Evolutionary conservation across 768 basidiomycete species (phyloP).

Genomic region (Termitomyces sp.): DNA sequence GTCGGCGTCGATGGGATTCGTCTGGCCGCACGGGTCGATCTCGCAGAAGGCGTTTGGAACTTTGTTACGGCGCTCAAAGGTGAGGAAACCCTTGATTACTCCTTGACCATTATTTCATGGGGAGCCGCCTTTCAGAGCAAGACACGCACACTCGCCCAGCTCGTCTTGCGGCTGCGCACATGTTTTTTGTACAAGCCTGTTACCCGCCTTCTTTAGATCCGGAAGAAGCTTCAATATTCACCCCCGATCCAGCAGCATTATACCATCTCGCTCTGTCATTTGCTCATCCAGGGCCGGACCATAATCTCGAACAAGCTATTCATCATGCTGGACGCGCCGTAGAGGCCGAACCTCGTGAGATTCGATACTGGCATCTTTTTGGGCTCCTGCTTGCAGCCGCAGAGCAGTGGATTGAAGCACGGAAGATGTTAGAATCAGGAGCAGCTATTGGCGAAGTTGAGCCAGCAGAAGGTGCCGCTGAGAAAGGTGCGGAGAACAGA

Average conservation of each 20-base stretch:
- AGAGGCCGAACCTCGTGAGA: conserved; percentile 53
- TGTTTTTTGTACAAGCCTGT: conserved; percentile 39
- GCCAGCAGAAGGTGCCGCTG: conserved; percentile 13
- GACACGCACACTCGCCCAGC: conserved; percentile 55
- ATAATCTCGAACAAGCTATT: conserved; percentile 65
- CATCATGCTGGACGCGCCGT: conserved; percentile 65
- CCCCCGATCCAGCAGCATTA: conserved; percentile 51
- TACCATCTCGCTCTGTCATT: conserved; percentile 81
- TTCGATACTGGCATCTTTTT: conserved; percentile 88
- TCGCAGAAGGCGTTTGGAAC: conserved; percentile 72
- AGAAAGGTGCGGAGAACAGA: conserved; percentile 9
- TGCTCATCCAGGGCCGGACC: conserved; percentile 54
- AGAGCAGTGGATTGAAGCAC: conserved; percentile 77
- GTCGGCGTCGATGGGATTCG: conserved; percentile 33
- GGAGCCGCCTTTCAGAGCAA: conserved; percentile 39
- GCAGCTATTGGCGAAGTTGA: conserved; percentile 38
- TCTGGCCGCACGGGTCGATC: conserved; percentile 51
- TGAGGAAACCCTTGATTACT: conserved; percentile 19
- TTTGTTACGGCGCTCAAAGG: conserved; percentile 68
- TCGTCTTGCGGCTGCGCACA: conserved; percentile 53
- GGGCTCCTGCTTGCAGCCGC: conserved; percentile 74
- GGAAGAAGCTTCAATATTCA: conserved; percentile 25
- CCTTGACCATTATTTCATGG: background rate
- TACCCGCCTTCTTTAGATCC: background rate
- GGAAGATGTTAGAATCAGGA: conserved; percentile 73